Percentiles rank a stretch among this genome's conserved stretches.
Evolutionary conservation across 768 basidiomycete genomes (phyloP).

Genomic region (Pisolithus microcarpus): DNA sequence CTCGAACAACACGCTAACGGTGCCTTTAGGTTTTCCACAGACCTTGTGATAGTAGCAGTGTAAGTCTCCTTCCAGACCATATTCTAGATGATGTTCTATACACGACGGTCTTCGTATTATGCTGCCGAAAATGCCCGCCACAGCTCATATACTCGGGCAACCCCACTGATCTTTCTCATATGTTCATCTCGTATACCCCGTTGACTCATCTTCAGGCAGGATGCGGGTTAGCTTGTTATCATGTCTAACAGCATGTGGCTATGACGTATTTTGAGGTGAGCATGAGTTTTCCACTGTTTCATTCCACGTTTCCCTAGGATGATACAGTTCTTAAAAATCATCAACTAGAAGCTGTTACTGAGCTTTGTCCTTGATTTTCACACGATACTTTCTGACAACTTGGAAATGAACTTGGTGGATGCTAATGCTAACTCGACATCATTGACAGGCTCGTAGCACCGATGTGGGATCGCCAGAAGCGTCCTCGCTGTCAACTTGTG

Average conservation of each 20-base stretch:
- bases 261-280: neutral
- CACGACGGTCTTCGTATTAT: constrained; percentile 91
- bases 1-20: neutral
- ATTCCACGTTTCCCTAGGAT: constrained; percentile 11
- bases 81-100: neutral
- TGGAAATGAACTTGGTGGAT: no score
- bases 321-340: constrained; percentile 32
- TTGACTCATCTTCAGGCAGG: neutral
- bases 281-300: constrained; percentile 2
- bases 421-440: no score
- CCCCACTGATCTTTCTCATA: constrained; percentile 51
- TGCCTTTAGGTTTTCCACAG: neutral
- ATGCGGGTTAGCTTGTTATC: no score
- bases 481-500: no score
- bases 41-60: neutral
- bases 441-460: no score
- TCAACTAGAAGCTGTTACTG: constrained; percentile 91
- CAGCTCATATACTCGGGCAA: constrained; percentile 83
- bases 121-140: constrained; percentile 90
- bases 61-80: no score
- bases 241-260: no score
- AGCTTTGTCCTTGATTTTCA: constrained; percentile 61
- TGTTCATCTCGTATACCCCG: neutral
- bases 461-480: no score
- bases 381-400: constrained; percentile 28